These are phyloP conservation scores for Cladosporium cucumerinum DNA, from an alignment of 2,329 filamentous ascomycete genomes.

Conservation along the genomic window DNA sequence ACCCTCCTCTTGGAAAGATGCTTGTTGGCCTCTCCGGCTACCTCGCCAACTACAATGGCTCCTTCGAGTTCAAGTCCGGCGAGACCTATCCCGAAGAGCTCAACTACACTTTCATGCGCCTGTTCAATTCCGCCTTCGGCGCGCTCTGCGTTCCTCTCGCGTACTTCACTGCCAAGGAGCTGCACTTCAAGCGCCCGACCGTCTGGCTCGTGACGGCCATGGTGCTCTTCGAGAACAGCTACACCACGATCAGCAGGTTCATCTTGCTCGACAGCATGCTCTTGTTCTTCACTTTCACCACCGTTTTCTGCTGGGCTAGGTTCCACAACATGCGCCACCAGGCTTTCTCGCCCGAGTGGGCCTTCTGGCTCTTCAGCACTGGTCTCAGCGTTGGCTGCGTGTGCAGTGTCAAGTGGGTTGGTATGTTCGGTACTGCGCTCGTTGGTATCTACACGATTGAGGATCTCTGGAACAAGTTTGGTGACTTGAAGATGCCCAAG, in stretches of 20 bases:
- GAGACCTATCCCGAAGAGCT: slow-evolving; percentile 91
- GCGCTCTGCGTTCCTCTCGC: slow-evolving; percentile 89
- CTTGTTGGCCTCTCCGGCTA: slow-evolving; percentile 94
- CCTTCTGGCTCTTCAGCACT: slow-evolving; percentile 87
- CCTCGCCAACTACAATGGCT: slow-evolving; percentile 95
- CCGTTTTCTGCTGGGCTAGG: slow-evolving; percentile 93
- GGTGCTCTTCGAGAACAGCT: slow-evolving; percentile 98
- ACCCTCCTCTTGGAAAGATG: slow-evolving; percentile 97
- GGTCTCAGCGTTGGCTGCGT: slow-evolving; percentile 96
- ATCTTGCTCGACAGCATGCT: slow-evolving; percentile 99
- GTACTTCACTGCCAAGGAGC: slow-evolving; percentile 89
- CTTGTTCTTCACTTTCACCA: slow-evolving; percentile 96
- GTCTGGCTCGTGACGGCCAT: slow-evolving; percentile 95
- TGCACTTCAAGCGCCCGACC: slow-evolving; percentile 79
- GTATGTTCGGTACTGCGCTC: slow-evolving; percentile 89
- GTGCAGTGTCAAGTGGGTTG: slow-evolving; percentile 97
- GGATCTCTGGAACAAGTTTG: slow-evolving; percentile 98
- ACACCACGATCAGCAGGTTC: slow-evolving; percentile 97
- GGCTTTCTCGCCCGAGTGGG: slow-evolving; percentile 90
- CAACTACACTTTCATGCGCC: slow-evolving; percentile 97
- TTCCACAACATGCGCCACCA: slow-evolving; percentile 85
- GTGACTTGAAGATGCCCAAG: slow-evolving; percentile 85
- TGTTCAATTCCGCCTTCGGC: slow-evolving; percentile 95
- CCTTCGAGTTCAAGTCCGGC: slow-evolving; percentile 98
- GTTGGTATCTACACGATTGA: slow-evolving; percentile 95